phyloP scores from a whole-genome alignment of 495 filamentous ascomycete genomes.

The Haplographium delicatum region DNA sequence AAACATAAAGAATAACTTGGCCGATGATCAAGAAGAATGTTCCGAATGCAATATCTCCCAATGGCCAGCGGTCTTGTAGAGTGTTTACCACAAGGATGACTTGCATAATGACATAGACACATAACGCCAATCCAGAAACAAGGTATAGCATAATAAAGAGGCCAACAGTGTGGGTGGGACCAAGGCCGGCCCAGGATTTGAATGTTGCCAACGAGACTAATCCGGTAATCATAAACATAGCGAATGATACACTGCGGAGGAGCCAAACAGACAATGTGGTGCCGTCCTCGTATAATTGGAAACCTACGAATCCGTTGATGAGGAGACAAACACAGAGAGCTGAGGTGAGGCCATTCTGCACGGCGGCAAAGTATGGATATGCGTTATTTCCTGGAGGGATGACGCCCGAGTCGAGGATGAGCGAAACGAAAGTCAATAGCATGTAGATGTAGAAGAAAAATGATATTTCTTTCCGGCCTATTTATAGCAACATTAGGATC shows the following conservation, averaged over 20 bases:
- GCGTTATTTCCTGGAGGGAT: conserved; percentile 72
- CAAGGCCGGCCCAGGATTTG: conserved; percentile 82
- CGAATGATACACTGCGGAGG: conserved; percentile 67
- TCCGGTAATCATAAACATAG: conserved; percentile 82
- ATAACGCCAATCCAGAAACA: conserved; percentile 77
- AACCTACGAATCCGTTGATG: conserved; percentile 97
- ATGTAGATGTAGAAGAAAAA: conserved; percentile 98
- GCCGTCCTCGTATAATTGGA: conserved; percentile 98
- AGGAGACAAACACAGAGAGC: conserved; percentile 84
- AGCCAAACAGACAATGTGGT: conserved; percentile 93
- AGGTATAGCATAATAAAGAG: conserved; percentile 92
- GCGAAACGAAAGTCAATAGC: conserved; percentile 78
- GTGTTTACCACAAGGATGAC: conserved; percentile 83
- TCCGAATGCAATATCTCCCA: conserved; percentile 91
- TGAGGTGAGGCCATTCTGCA: conserved; percentile 85
- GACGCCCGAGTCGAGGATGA: conserved; percentile 90
- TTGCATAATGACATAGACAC: conserved; percentile 85
- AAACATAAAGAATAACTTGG: conserved; percentile 88
- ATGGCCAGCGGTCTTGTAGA: conserved; percentile 89
- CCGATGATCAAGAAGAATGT: conserved; percentile 88
- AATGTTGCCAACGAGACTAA: conserved; percentile 88
- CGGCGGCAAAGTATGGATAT: conserved; percentile 88
- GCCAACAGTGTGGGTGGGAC: conserved; percentile 78
- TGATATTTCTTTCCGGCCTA: conserved; percentile 96
- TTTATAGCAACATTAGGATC: conserved; percentile 17